Evolutionary conservation across 345 rosid species (phyloP).

Genomic region (Conringia planisiliqua): DNA sequence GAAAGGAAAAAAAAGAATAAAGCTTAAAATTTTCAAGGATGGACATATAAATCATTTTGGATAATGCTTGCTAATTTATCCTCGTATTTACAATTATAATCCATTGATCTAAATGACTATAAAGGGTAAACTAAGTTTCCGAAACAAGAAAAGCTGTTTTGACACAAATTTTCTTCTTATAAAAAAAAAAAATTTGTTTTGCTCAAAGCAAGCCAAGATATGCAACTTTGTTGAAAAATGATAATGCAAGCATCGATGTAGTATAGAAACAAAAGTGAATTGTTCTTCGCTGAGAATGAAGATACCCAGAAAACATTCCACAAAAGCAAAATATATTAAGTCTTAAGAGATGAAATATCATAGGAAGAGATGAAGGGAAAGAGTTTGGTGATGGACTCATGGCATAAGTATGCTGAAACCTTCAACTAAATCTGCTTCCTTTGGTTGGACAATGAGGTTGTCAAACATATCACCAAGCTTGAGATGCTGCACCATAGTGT

Average conservation of each 20-base stretch:
- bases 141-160: not conserved
- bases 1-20: not conserved
- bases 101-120: not conserved
- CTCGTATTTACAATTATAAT: not conserved
- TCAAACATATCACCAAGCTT: constrained; percentile 33
- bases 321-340: not conserved
- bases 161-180: not conserved
- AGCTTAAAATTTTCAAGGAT: not conserved
- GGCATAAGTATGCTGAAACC: constrained; percentile 31
- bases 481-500: constrained; percentile 29
- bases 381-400: constrained; percentile 10
- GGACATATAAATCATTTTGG: not conserved
- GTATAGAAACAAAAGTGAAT: not conserved
- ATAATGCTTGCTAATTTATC: not conserved
- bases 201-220: not conserved
- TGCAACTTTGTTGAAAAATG: not conserved
- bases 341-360: not conserved
- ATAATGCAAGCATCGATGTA: not conserved
- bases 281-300: not conserved
- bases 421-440: constrained; percentile 36
- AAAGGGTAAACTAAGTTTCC: not conserved
- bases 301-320: not conserved
- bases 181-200: not conserved
- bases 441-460: constrained; percentile 30
- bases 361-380: not conserved